phyloP scores from a whole-genome alignment of 768 basidiomycete genomes.

The Filobasidium wieringae region DNA sequence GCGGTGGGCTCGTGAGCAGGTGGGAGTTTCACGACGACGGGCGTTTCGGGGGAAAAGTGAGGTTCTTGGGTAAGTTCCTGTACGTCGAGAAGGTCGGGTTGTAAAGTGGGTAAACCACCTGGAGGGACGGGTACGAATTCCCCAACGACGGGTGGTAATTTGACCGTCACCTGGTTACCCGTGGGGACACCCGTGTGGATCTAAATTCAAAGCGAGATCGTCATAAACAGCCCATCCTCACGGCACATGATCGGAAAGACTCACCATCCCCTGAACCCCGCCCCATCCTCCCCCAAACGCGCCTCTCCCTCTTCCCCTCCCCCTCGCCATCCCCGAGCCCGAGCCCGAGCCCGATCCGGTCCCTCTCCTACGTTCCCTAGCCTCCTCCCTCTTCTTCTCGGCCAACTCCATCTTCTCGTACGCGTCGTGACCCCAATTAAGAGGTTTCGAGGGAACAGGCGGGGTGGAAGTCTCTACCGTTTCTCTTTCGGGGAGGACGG shows the following conservation, averaged over 20 bases:
- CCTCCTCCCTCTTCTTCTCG: slow-evolving; percentile 49
- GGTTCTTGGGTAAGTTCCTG: background rate
- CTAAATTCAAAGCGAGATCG: too few species aligned
- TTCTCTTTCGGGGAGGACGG: background rate
- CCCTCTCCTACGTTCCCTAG: background rate
- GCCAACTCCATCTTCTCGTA: slow-evolving; percentile 73
- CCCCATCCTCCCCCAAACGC: background rate
- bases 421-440: slow-evolving; percentile 69
- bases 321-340: slow-evolving; percentile 8
- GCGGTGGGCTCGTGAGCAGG: background rate
- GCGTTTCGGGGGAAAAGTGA: background rate
- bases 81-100: background rate
- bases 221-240: too few species aligned
- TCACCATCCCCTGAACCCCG: background rate
- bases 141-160: too few species aligned
- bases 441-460: slow-evolving; percentile 44
- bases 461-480: background rate
- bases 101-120: background rate
- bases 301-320: slow-evolving; percentile 1
- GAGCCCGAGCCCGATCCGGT: background rate
- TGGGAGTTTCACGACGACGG: background rate
- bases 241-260: too few species aligned
- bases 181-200: too few species aligned
- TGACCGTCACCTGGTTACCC: too few species aligned
- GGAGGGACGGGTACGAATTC: too few species aligned